A percentile compares a stretch with the other conserved stretches of the same genome.
phyloP scores from a whole-genome alignment of 805 yeast species.

The Kluyveromyces dobzhanskii region DNA sequence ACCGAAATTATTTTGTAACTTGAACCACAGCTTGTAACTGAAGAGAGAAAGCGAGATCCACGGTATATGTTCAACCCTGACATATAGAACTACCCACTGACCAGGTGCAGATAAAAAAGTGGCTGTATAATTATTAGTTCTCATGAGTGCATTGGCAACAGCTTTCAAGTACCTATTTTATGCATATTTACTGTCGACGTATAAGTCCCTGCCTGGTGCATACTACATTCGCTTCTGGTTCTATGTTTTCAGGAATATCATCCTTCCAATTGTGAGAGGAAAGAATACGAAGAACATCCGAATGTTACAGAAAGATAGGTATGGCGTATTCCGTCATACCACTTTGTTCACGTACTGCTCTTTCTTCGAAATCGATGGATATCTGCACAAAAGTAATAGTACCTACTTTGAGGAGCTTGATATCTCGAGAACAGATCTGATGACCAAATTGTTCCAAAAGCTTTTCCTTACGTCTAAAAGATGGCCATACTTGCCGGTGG shows the following conservation, averaged over 20 bases:
- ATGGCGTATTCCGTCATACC: constrained; percentile 35
- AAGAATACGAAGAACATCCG: constrained; percentile 14
- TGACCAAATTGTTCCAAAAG: constrained; percentile 49
- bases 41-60: too few relatives aligned
- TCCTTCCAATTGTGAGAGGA: constrained; percentile 29
- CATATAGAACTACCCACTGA: too few relatives aligned
- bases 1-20: too few relatives aligned
- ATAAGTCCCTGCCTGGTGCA: constrained; percentile 61
- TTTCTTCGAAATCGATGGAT: constrained; percentile 76
- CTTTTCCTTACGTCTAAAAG: constrained; percentile 38
- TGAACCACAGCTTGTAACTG: too few relatives aligned
- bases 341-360: constrained; percentile 50
- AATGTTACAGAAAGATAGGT: constrained; percentile 13
- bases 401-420: constrained; percentile 81
- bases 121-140: too few relatives aligned
- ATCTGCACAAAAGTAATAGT: constrained; percentile 80
- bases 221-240: constrained; percentile 57
- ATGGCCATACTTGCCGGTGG: constrained; percentile 68
- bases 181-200: constrained; percentile 22
- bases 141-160: constrained; percentile 5
- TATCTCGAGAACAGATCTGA: constrained; percentile 58
- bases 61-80: too few relatives aligned
- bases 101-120: too few relatives aligned
- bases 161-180: constrained; percentile 11
- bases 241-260: constrained; percentile 34